Evolutionary conservation across 306 rosid species (phyloP), one percentile per base, ranked within the genome.

Genomic region (Urtica urens): DNA sequence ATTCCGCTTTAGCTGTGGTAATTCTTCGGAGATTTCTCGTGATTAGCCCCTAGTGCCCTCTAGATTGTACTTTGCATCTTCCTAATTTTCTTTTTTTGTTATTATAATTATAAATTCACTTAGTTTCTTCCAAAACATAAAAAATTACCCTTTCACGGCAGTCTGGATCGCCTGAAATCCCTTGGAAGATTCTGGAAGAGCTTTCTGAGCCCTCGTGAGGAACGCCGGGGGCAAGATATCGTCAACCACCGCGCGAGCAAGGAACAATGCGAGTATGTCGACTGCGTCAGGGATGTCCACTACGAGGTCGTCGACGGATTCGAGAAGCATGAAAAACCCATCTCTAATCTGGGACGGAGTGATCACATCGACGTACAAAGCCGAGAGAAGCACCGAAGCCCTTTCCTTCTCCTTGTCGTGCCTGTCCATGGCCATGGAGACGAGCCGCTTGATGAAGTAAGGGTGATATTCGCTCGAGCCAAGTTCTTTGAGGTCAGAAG

Each of bases 371-470:
- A 85, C 95, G 73, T 90, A 90, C 73, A 85, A 59, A 27, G 95
- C 80, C 58, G 99, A 90, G 55, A 90, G 93, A 43, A 90, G 62
- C 71, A 90, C 95, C 5, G 99, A 90, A 34, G 99, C 94, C 99
- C 84, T 90, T 69, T 90, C 99, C 71, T 90, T 90, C 76, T 90
- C 99, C 66, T 85, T 90, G 60, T 90, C 99, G 60, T 85, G 95
- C 60, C 94, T 79, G 55, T 90, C 99, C 99, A 90, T 77, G 45
- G 99, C 94, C 83, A 82, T 57, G 55, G 99, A 90, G 44, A 90
- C 75, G 38, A 90, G 95, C 16, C 99, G 81, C 73, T 90, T 90
- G 17, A 90, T 73, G 34, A 90, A 79, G 82, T 90, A 90, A 24
- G 99, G 84, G 69, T 67, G 88, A 49, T 85, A 90, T 67, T 79